A percentile compares a stretch with the other conserved stretches of the same genome.
Evolutionary conservation across 306 rosid species (phyloP).

Genomic region (Castanopsis chinensis): DNA sequence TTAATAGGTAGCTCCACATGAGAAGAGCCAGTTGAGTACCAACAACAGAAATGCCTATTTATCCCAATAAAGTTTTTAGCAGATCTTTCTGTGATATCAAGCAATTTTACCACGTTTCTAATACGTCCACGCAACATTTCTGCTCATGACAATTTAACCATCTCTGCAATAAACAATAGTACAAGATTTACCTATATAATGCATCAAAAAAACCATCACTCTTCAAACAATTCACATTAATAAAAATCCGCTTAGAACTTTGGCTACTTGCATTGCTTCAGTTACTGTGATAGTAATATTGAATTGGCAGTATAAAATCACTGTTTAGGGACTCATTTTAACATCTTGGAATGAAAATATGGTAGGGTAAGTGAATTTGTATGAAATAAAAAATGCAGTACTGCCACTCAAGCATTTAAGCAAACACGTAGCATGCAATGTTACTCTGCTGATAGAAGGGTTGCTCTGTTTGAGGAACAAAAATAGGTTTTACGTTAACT

Average conservation of each 20-base stretch:
- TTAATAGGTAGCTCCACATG: slow-evolving; percentile 34
- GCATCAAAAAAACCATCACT: neutral
- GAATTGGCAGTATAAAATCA: neutral
- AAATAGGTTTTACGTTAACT: too few species aligned
- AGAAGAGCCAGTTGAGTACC: slow-evolving; percentile 30
- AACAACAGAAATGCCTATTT: slow-evolving; percentile 9
- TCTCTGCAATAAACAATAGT: slow-evolving; percentile 9
- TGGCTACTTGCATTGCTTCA: neutral
- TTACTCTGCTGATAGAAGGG: too few species aligned
- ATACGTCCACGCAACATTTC: slow-evolving; percentile 39
- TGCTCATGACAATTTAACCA: slow-evolving; percentile 7
- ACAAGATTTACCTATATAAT: neutral
- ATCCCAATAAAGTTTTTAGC: neutral
- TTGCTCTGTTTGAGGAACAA: too few species aligned
- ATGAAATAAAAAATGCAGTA: neutral
- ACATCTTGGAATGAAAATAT: neutral
- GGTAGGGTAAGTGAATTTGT: neutral
- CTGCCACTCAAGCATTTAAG: neutral
- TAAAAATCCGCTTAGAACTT: neutral
- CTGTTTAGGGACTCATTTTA: neutral
- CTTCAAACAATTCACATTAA: neutral
- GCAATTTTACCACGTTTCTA: slow-evolving; percentile 21
- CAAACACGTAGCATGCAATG: neutral
- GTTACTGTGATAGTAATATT: neutral
- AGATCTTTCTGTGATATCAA: slow-evolving; percentile 22